Conservation (phyloP, 768 basidiomycete species). For the Pulveroboletus frians region DNA sequence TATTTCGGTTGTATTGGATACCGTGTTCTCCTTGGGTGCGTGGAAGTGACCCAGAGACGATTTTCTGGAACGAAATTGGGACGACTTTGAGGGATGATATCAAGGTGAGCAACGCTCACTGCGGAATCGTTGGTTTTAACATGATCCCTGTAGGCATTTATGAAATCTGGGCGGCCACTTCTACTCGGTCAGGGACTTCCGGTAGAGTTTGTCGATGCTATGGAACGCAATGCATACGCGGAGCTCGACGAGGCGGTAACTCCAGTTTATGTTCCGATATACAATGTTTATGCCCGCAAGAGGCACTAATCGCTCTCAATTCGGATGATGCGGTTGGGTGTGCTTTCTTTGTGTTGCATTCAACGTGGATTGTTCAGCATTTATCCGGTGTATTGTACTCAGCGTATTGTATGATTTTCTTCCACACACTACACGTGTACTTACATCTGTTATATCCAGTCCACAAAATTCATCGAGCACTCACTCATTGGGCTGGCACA, state of each 20-base stretch:
- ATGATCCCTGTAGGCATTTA: constrained; percentile 45
- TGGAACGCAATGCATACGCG: constrained; percentile 45
- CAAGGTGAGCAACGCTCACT: constrained; percentile 33
- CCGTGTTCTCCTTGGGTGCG: constrained; percentile 50
- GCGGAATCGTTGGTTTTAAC: background rate
- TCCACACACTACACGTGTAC: constrained; percentile 8
- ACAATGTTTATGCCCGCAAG: constrained; percentile 53
- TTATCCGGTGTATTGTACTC: constrained; percentile 20
- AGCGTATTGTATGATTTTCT: constrained; percentile 17
- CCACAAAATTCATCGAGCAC: background rate
- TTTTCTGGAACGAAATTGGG: constrained; percentile 41
- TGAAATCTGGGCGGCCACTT: constrained; percentile 62
- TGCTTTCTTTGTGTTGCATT: background rate
- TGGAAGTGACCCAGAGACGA: constrained; percentile 19
- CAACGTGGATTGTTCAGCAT: constrained; percentile 12
- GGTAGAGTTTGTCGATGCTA: constrained; percentile 45
- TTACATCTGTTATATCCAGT: constrained; percentile 1
- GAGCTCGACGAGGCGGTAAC: constrained; percentile 48
- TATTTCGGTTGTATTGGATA: constrained; percentile 56
- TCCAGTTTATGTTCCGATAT: constrained; percentile 50
- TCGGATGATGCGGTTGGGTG: background rate
- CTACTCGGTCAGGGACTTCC: constrained; percentile 60
- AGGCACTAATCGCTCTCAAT: constrained; percentile 16
- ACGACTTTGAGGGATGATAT: constrained; percentile 54
- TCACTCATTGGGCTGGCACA: background rate